phyloP scores from a whole-genome alignment of 169 alveolate species.

The Cryptosporidium parvum region DNA sequence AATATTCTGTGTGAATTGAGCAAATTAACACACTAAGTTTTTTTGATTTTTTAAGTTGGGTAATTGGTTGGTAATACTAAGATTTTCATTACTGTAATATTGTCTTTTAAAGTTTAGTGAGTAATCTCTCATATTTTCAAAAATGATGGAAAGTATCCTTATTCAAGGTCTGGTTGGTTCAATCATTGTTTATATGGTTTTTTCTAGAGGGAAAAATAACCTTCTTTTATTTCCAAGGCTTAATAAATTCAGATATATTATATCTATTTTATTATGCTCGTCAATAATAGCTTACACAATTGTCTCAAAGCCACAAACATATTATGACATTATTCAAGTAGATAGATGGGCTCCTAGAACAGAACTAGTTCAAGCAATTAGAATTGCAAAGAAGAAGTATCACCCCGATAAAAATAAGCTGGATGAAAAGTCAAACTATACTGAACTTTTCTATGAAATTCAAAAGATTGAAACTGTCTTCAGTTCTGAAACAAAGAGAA shows the following conservation, averaged over 20 bases:
- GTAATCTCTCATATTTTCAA: not conserved
- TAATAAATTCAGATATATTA: constrained; percentile 15
- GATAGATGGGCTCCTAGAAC: constrained; percentile 70
- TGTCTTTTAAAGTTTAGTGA: not conserved
- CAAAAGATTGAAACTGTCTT: constrained; percentile 59
- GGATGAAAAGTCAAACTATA: constrained; percentile 40
- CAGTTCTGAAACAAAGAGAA: constrained; percentile 60
- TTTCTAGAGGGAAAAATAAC: constrained; percentile 16
- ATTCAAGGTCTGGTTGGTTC: constrained; percentile 53
- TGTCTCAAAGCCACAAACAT: not conserved
- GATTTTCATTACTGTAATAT: not conserved
- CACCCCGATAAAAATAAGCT: constrained; percentile 61
- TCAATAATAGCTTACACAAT: constrained; percentile 1
- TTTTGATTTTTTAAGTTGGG: not conserved
- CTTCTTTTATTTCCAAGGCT: constrained; percentile 18
- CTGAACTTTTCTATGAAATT: constrained; percentile 56
- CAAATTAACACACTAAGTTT: not conserved
- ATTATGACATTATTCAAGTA: constrained; percentile 53
- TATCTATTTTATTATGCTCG: not conserved
- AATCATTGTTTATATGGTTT: constrained; percentile 11
- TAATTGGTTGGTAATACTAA: too few species aligned
- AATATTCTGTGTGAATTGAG: not conserved
- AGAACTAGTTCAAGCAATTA: constrained; percentile 52
- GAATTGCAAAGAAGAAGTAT: constrained; percentile 66
- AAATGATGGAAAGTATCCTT: constrained; percentile 62